Base-by-base conservation (phyloP, 257 asterid genomes). In the Thymus quinquecostatus region DNA sequence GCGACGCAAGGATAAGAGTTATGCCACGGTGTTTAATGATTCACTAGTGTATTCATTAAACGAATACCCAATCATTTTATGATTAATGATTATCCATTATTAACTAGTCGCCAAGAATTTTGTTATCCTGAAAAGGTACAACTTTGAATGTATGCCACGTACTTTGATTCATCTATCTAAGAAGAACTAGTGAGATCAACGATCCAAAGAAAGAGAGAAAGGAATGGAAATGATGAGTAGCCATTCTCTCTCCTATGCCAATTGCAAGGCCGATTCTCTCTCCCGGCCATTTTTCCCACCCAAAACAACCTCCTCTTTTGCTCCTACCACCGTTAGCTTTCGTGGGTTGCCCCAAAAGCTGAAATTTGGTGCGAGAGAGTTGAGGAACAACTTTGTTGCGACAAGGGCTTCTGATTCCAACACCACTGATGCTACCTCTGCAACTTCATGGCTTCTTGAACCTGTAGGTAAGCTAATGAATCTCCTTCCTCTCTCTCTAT, bases 361-460 rank as follows among this genome's bases (percentile, higher is more conserved):
- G 34, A 74, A 83, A 68, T 80, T 41, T 51, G 78, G 77, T 65
- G 78, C 68, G 3, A 80, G 77, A 34, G 83, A 77, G 72, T 49
- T 79, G 77, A 85, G 86, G 77, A 69, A 65, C 38, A 69, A 65
- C 38, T 86, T 80, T 67, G 88, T 87, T 60, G 84, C 86, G 14
- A 49, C 88, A 6, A 71, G 82, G 45, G 84, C 92, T 77, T 85
- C 89, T 45, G 77, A 66, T 40, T 83, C 82, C 70, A 83, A 81
- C 38, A 75, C 40, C 68, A 70, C 53, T 43, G 58, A 86, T 72
- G 68, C 86, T 2, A 38, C 79, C 8, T 83, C 89, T 10, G 78
- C 80, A 3, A 82, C 83, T 83, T 36, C 40, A 38, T 93, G 97
- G 98, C 67, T 90, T 80, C 94, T 93, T 83, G 81, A 90, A 76